Percentiles rank a stretch among this genome's conserved stretches.
Evolutionary conservation across 1,139 yeast genomes (phyloP).

Genomic region (Protomyces lactucae-debilis): DNA sequence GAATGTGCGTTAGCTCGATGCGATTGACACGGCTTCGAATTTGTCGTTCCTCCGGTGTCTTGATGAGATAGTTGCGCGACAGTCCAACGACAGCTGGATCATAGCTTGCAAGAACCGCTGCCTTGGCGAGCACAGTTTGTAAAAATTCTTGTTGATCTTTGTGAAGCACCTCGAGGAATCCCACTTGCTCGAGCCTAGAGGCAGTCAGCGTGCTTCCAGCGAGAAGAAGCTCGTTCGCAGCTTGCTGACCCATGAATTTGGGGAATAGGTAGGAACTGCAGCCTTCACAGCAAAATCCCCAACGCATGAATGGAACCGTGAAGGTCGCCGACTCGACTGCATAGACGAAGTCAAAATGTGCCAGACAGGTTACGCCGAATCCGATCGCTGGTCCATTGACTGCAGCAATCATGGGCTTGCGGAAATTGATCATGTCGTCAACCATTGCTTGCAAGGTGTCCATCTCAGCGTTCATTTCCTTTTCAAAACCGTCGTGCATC

Average conservation of each 20-base stretch:
- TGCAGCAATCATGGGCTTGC: conserved; percentile 20
- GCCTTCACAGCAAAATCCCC: conserved; percentile 24
- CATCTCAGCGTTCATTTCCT: conserved; percentile 16
- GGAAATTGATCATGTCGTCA: conserved; percentile 10
- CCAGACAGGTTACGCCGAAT: conserved; percentile 44
- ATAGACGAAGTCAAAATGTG: conserved; percentile 42
- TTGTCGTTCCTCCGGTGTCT: background rate
- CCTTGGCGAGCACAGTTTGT: conserved; percentile 2
- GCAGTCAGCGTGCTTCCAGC: conserved; percentile 8
- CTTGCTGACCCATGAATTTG: conserved; percentile 5
- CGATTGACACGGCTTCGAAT: conserved; percentile 9
- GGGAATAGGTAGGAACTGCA: conserved; percentile 19
- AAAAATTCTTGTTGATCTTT: background rate
- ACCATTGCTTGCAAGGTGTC: conserved; percentile 8
- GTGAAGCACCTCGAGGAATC: conserved; percentile 3
- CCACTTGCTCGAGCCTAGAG: background rate
- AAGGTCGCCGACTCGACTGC: conserved; percentile 45
- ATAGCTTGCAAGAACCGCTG: conserved; percentile 3
- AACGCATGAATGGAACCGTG: conserved; percentile 21
- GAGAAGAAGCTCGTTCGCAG: conserved; percentile 18
- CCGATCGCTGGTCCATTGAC: conserved; percentile 37
- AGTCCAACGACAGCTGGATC: conserved; percentile 2
- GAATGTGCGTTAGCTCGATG: conserved; percentile 2
- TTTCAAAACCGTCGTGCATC: conserved; percentile 11
- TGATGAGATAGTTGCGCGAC: conserved; percentile 1